Conservation (phyloP, 495 filamentous ascomycete species). For the Hypoxylon trugodes region DNA sequence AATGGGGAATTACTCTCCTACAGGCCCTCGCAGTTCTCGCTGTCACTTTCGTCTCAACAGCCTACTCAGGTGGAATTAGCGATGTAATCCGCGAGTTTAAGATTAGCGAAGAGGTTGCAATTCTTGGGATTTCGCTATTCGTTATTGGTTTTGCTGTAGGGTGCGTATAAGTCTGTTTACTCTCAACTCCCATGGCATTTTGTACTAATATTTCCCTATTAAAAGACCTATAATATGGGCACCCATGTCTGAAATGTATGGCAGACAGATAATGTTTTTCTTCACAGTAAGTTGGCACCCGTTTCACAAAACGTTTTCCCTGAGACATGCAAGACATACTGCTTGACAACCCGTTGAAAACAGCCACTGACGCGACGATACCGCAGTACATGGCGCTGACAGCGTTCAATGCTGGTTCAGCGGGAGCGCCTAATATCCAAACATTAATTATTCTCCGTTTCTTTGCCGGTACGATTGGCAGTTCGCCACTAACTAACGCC, state of each 20-base stretch:
- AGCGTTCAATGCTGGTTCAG: conserved; percentile 73
- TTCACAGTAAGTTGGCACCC: conserved; percentile 49
- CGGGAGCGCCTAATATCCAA: conserved; percentile 67
- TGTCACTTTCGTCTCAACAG: conserved; percentile 79
- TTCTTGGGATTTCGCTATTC: conserved; percentile 76
- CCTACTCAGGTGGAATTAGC: conserved; percentile 74
- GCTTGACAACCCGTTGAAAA: not conserved
- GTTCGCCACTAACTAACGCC: conserved; percentile 74
- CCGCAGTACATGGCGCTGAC: conserved; percentile 60
- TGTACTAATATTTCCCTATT: not conserved
- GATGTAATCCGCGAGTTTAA: conserved; percentile 67
- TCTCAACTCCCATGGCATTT: conserved; percentile 37
- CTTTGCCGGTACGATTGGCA: conserved; percentile 81
- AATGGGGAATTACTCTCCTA: conserved; percentile 74
- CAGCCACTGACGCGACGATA: not conserved
- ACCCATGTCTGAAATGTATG: conserved; percentile 69
- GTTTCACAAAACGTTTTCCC: not conserved
- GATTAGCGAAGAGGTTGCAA: conserved; percentile 67
- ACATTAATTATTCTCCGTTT: conserved; percentile 78
- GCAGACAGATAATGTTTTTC: conserved; percentile 74
- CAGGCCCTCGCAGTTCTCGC: conserved; percentile 75
- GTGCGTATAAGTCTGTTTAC: conserved; percentile 62
- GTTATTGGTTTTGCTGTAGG: conserved; percentile 77
- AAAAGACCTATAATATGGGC: conserved; percentile 35
- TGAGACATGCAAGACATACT: not conserved